A percentile compares a stretch with the other conserved stretches of the same genome.
phyloP scores from a whole-genome alignment of 2,329 filamentous ascomycete species.

The Aspergillus sp. region DNA sequence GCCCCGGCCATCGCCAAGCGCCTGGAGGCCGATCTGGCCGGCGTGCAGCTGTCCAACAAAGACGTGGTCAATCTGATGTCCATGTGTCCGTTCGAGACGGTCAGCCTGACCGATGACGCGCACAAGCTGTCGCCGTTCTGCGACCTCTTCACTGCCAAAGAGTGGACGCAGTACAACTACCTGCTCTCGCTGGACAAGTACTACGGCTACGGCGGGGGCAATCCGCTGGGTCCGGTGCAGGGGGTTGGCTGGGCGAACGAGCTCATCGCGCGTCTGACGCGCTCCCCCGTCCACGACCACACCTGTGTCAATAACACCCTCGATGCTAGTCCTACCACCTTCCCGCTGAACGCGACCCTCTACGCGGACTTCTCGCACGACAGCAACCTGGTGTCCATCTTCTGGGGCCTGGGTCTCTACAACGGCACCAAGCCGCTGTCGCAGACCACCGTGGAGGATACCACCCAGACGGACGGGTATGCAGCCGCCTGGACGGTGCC shows the following conservation, averaged over 20 bases:
- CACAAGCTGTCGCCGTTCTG: conserved; percentile 68
- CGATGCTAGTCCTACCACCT: conserved; percentile 64
- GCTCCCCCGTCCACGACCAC: conserved; percentile 64
- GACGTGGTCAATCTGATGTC: conserved; percentile 79
- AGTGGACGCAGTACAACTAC: conserved; percentile 81
- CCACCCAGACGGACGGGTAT: conserved; percentile 62
- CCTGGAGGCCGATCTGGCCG: conserved; percentile 66
- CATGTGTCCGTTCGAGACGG: conserved; percentile 78
- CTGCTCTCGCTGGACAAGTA: conserved; percentile 77
- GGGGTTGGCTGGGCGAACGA: conserved; percentile 88
- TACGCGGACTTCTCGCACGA: conserved; percentile 94
- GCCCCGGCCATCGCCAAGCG: conserved; percentile 65
- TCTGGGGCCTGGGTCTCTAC: conserved; percentile 75
- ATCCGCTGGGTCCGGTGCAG: conserved; percentile 75
- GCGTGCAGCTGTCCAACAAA: conserved; percentile 60
- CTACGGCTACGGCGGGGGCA: conserved; percentile 76
- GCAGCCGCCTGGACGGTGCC: conserved; percentile 77
- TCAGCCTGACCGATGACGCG: conserved; percentile 55
- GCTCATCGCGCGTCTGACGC: conserved; percentile 75
- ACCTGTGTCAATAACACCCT: conserved; percentile 78
- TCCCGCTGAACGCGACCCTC: conserved; percentile 65
- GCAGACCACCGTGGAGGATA: conserved; percentile 47
- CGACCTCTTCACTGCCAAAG: conserved; percentile 65
- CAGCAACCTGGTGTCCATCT: conserved; percentile 77
- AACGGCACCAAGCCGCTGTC: conserved; percentile 59